Evolutionary conservation across 163 green algal species (phyloP), one percentile per base, ranked within the genome.

Genomic region (Scenedesmus sp.): DNA sequence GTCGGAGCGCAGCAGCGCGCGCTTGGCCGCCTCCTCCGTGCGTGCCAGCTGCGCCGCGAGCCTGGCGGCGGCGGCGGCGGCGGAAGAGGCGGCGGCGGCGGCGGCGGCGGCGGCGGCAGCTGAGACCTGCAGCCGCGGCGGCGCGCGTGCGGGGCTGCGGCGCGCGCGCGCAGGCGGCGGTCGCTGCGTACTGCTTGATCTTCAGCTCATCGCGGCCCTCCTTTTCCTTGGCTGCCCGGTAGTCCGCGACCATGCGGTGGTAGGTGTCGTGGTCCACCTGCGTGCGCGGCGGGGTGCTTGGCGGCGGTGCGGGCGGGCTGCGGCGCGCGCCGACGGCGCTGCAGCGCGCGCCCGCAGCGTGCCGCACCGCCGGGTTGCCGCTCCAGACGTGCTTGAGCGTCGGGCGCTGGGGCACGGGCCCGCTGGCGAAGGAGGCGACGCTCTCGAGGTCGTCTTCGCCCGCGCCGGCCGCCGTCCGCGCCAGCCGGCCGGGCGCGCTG

Each of bases 1-100:
- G 63, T 93, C 89, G 3, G 63, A 83, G 33, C 88, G 83, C 1
- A 89, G 67, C 48, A 93, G 70, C 0, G 88, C 87, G 7, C 89
- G 82, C 81, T 93, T 93, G 17, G 89, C 89, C 0, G 88, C 88
- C 71, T 93, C 87, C 78, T 93, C 88, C 2, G 88, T 93, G 1
- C 88, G 77, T 0, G 87, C 87, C 7, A 93, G 85, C 80, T 93
- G 88, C 0, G 88, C 85, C 4, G 86, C 76, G 26, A 92, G 82
- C 84, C 88, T 92, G 79, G 44, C 65, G 29, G 10, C 14, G 33
- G 31, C 44, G 57, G 10, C 1, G 18, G 39, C 24, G 65, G 50
- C 7, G 42, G 26, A 39, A 22, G 4, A 26, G 48, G 63, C n/a
- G n/a, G n/a, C n/a, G n/a, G n/a, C n/a, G n/a, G n/a, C n/a, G n/a